Percentiles rank a stretch among this genome's conserved stretches.
phyloP scores from a whole-genome alignment of 1,139 yeast species.

The Protomyces inouyei region DNA sequence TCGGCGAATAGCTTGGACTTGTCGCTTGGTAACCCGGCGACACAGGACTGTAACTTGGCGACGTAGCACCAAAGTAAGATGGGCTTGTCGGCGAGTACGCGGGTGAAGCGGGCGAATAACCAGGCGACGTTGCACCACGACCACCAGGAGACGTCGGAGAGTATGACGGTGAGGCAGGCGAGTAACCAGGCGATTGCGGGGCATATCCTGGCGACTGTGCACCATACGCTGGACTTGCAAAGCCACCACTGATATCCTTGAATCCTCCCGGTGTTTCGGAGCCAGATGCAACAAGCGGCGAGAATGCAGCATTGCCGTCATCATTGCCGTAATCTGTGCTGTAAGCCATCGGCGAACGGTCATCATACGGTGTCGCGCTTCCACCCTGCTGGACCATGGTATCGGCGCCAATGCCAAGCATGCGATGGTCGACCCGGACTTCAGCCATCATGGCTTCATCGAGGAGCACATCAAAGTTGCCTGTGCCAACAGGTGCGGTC shows the following conservation, averaged over 20 bases:
- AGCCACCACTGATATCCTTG: slow-evolving; percentile 77
- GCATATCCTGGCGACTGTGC: slow-evolving; percentile 61
- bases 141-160: slow-evolving; percentile 69
- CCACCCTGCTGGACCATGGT: slow-evolving; percentile 61
- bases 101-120: slow-evolving; percentile 74
- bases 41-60: slow-evolving; percentile 54
- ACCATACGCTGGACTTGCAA: slow-evolving; percentile 46
- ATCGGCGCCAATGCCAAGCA: slow-evolving; percentile 41
- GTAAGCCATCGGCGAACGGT: slow-evolving; percentile 67
- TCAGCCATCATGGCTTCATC: slow-evolving; percentile 81
- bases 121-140: slow-evolving; percentile 65
- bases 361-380: slow-evolving; percentile 90
- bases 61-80: slow-evolving; percentile 56
- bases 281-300: slow-evolving; percentile 89
- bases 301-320: slow-evolving; percentile 63
- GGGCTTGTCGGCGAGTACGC: slow-evolving; percentile 72
- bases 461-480: slow-evolving; percentile 92
- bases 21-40: slow-evolving; percentile 64
- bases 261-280: slow-evolving; percentile 80
- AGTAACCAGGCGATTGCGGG: slow-evolving; percentile 55
- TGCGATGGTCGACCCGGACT: slow-evolving; percentile 51
- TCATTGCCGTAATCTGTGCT: slow-evolving; percentile 71
- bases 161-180: slow-evolving; percentile 68
- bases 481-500: slow-evolving; percentile 98
- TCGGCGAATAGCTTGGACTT: slow-evolving; percentile 66